phyloP scores from a whole-genome alignment of 768 basidiomycete genomes.

The Podaxis mareebaensis region DNA sequence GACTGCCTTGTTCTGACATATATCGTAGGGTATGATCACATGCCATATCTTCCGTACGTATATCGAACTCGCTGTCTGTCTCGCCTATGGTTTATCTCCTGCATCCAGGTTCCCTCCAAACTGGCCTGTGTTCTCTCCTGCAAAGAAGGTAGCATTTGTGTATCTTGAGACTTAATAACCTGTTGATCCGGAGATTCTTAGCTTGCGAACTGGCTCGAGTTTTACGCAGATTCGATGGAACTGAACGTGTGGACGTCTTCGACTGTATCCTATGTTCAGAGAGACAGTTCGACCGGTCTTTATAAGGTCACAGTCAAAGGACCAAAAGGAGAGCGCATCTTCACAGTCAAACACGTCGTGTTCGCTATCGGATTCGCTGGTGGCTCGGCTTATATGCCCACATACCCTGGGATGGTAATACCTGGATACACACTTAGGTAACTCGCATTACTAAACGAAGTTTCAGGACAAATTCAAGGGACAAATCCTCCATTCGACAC shows the following conservation, averaged over 20 bases:
- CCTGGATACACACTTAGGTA: neutral
- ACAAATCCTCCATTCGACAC: constrained; percentile 49
- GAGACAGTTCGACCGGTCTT: constrained; percentile 25
- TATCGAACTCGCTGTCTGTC: neutral
- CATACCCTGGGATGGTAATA: constrained; percentile 42
- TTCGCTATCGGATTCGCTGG: constrained; percentile 56
- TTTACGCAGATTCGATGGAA: constrained; percentile 59
- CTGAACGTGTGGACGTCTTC: constrained; percentile 65
- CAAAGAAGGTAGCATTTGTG: constrained; percentile 34
- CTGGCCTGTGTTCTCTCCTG: constrained; percentile 60
- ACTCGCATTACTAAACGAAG: neutral
- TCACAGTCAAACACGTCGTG: constrained; percentile 50
- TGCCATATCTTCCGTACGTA: constrained; percentile 20
- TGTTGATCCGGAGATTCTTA: constrained; percentile 19
- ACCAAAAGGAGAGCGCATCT: constrained; percentile 40
- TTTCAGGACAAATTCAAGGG: constrained; percentile 49
- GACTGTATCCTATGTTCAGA: constrained; percentile 36
- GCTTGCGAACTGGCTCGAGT: constrained; percentile 66
- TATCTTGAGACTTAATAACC: neutral
- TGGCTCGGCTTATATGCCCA: constrained; percentile 44
- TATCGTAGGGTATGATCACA: constrained; percentile 32
- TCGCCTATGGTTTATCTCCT: neutral
- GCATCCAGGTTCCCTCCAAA: constrained; percentile 50
- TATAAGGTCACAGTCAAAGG: constrained; percentile 10
- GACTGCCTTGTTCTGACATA: neutral